Conservation (phyloP, 768 basidiomycete genomes). For the Bullera alba region DNA sequence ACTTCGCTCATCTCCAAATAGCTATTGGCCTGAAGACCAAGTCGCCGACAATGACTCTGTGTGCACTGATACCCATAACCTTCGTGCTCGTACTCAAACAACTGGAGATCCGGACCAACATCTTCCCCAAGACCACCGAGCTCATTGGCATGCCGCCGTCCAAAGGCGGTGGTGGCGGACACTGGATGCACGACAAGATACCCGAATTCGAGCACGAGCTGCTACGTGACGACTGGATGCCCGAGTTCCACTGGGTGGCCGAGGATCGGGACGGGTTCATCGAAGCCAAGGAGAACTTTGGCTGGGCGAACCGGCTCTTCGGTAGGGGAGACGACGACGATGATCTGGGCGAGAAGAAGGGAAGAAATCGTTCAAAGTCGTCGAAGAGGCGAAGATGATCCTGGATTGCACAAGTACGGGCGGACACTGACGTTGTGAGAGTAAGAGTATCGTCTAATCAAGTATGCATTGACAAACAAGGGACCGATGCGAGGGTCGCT, state of each 20-base stretch:
- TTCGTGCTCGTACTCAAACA: constrained; percentile 12
- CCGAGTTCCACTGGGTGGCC: not conserved
- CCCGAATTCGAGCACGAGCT: constrained; percentile 17
- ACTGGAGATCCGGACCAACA: not conserved
- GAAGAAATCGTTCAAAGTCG: not conserved
- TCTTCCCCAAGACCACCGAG: not conserved
- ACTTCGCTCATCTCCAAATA: too few relatives aligned
- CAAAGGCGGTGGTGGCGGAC: not conserved
- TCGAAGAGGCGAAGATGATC: not conserved
- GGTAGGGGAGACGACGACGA: too few relatives aligned
- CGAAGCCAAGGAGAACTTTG: not conserved
- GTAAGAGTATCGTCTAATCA: too few relatives aligned
- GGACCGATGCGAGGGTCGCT: too few relatives aligned
- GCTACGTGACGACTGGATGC: constrained; percentile 4
- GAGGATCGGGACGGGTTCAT: not conserved
- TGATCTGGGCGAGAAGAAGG: not conserved
- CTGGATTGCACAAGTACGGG: too few relatives aligned
- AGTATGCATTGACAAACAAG: too few relatives aligned
- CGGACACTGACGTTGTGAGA: too few relatives aligned
- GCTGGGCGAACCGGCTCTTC: not conserved
- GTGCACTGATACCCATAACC: constrained; percentile 10
- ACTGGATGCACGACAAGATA: not conserved
- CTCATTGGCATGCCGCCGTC: not conserved
- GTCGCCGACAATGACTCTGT: constrained; percentile 13
- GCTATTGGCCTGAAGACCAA: constrained; percentile 30